Conservation (phyloP, 805 yeast genomes). For the Suhomyces sp. region DNA sequence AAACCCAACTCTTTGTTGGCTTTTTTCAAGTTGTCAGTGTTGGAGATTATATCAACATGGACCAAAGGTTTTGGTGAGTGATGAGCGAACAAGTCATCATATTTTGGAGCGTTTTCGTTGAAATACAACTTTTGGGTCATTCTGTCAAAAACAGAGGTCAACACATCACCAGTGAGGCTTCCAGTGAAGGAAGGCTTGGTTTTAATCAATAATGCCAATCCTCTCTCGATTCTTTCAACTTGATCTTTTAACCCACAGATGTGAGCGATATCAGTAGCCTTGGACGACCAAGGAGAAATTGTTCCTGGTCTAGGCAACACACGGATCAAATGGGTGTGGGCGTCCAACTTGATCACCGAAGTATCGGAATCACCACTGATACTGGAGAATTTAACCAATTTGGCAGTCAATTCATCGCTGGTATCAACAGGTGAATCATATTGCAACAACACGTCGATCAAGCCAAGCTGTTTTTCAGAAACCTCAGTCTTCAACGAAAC, state of each 20-base stretch:
- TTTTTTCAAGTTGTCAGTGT: constrained; percentile 57
- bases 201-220: constrained; percentile 69
- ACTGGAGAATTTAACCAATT: constrained; percentile 35
- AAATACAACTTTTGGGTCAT: constrained; percentile 80
- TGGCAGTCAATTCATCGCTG: constrained; percentile 43
- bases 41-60: constrained; percentile 60
- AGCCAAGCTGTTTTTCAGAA: constrained; percentile 40
- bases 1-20: constrained; percentile 87
- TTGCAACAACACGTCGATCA: constrained; percentile 62
- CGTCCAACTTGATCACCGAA: constrained; percentile 22
- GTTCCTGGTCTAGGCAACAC: constrained; percentile 93
- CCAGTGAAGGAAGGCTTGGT: constrained; percentile 59
- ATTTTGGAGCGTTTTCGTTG: constrained; percentile 59
- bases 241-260: constrained; percentile 78
- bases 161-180: constrained; percentile 39
- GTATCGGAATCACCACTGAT: constrained; percentile 25
- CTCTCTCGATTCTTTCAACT: constrained; percentile 88
- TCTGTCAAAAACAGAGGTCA: constrained; percentile 81
- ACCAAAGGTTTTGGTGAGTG: constrained; percentile 83
- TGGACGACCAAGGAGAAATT: constrained; percentile 98
- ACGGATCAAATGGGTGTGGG: constrained; percentile 57
- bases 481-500: constrained; percentile 53
- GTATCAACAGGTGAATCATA: constrained; percentile 70
- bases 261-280: constrained; percentile 91
- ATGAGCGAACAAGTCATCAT: constrained; percentile 71